A percentile compares a stretch with the other conserved stretches of the same genome.
These are phyloP conservation scores for Myrmaecium sp. DNA, from an alignment of 2,329 filamentous ascomycete species.

Conservation along the genomic window DNA sequence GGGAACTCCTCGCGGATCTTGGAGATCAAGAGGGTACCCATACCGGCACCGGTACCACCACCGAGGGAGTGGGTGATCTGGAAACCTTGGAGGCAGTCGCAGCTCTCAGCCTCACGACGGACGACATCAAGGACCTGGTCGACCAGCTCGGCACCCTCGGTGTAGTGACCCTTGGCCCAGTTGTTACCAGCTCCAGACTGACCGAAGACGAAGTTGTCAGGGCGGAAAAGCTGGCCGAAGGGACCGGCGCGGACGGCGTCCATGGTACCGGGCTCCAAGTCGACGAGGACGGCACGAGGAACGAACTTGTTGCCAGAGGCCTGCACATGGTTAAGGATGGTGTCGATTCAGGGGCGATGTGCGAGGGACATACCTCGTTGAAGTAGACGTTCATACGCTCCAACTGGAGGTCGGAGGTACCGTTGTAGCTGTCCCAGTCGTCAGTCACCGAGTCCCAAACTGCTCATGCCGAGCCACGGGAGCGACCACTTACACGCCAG, in stretches of 20 bases:
- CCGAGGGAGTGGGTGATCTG: slow-evolving; percentile 99
- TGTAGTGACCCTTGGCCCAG: slow-evolving; percentile 99
- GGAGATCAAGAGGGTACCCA: slow-evolving; percentile 98
- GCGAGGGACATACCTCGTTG: slow-evolving; percentile 49
- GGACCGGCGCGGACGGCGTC: slow-evolving; percentile 96
- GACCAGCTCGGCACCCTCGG: slow-evolving; percentile 96
- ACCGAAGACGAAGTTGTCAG: slow-evolving; percentile 99
- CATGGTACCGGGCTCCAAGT: slow-evolving; percentile 99
- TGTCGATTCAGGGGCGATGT: slow-evolving; percentile 7
- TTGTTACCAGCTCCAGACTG: slow-evolving; percentile 99
- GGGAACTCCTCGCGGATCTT: slow-evolving; percentile 99
- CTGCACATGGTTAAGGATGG: slow-evolving; percentile 32
- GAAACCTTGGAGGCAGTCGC: slow-evolving; percentile 99
- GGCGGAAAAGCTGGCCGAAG: slow-evolving; percentile 97
- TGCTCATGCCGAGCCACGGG: background rate
- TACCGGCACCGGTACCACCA: slow-evolving; percentile 99
- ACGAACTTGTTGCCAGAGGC: slow-evolving; percentile 98
- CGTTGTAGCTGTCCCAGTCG: slow-evolving; percentile 58
- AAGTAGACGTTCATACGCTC: slow-evolving; percentile 99
- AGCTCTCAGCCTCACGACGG: slow-evolving; percentile 95
- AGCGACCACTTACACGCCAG: slow-evolving; percentile 66
- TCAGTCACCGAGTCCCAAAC: slow-evolving; percentile 10
- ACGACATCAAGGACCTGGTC: slow-evolving; percentile 97
- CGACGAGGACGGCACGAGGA: slow-evolving; percentile 95
- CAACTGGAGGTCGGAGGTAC: slow-evolving; percentile 94